phyloP scores from a whole-genome alignment of 2,329 filamentous ascomycete genomes.

The Pseudogymnoascus sp. region DNA sequence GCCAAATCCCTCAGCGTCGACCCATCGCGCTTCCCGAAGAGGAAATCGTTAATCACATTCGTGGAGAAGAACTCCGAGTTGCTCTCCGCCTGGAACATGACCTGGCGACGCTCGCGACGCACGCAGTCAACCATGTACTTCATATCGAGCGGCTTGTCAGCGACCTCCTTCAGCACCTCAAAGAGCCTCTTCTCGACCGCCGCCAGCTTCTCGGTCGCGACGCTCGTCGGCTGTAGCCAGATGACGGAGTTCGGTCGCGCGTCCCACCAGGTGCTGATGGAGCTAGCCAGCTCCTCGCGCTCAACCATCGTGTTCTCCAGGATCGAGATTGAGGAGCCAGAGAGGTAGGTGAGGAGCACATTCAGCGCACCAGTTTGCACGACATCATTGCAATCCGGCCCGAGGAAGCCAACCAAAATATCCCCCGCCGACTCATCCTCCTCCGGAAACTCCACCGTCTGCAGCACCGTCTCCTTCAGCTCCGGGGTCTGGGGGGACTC shows the following conservation, averaged over 20 bases:
- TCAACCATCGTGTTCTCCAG: constrained; percentile 90
- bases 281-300: constrained; percentile 83
- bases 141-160: constrained; percentile 76
- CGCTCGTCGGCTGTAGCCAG: constrained; percentile 76
- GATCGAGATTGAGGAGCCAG: constrained; percentile 85
- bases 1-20: constrained; percentile 58
- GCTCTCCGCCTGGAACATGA: constrained; percentile 75
- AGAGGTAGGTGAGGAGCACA: constrained; percentile 75
- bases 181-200: constrained; percentile 81
- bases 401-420: constrained; percentile 76
- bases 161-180: constrained; percentile 71
- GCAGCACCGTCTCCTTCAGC: constrained; percentile 61
- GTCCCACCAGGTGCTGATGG: constrained; percentile 71
- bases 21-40: constrained; percentile 81
- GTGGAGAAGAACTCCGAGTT: constrained; percentile 73
- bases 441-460: constrained; percentile 85
- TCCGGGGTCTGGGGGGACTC: constrained; percentile 72
- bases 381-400: constrained; percentile 68
- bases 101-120: constrained; percentile 67
- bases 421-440: constrained; percentile 93
- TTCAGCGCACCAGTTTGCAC: constrained; percentile 64
- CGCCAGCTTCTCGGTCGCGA: constrained; percentile 75
- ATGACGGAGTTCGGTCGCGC: constrained; percentile 74
- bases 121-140: constrained; percentile 84
- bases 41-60: constrained; percentile 82